These are phyloP conservation scores for Kluyveromyces sp. DNA, from an alignment of 1,139 yeast genomes.

Conservation along the genomic window DNA sequence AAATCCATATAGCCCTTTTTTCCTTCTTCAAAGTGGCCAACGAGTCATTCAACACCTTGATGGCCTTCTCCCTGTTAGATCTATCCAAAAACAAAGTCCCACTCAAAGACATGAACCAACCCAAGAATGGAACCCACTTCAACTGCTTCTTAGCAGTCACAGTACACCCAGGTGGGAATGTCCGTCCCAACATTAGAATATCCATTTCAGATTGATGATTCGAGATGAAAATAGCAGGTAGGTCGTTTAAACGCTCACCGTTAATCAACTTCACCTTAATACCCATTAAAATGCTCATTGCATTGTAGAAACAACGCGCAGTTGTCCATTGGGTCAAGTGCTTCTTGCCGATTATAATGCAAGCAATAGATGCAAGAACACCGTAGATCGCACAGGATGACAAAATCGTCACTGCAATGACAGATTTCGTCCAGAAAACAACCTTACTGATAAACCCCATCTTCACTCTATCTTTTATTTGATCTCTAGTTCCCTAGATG, in stretches of 20 bases:
- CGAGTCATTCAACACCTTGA: slow-evolving; percentile 64
- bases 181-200: slow-evolving; percentile 64
- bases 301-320: slow-evolving; percentile 68
- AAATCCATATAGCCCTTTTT: slow-evolving; percentile 70
- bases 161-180: slow-evolving; percentile 83
- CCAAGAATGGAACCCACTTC: slow-evolving; percentile 82
- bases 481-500: not conserved
- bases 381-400: slow-evolving; percentile 67
- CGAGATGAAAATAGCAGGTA: slow-evolving; percentile 77
- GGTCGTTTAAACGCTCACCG: slow-evolving; percentile 42
- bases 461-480: too few relatives aligned
- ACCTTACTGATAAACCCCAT: slow-evolving; percentile 16
- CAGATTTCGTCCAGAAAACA: slow-evolving; percentile 49
- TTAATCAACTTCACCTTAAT: slow-evolving; percentile 62
- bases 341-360: slow-evolving; percentile 64
- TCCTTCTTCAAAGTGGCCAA: slow-evolving; percentile 49
- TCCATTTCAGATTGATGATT: slow-evolving; percentile 93
- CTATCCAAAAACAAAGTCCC: slow-evolving; percentile 91
- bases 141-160: slow-evolving; percentile 88
- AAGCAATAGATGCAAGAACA: slow-evolving; percentile 61
- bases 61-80: slow-evolving; percentile 66
- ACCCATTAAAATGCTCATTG: slow-evolving; percentile 57
- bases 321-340: slow-evolving; percentile 84
- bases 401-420: slow-evolving; percentile 45
- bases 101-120: slow-evolving; percentile 90